Evolutionary conservation across 2,329 filamentous ascomycete genomes (phyloP), one percentile per base, ranked within the genome.

Genomic region (Thermothelomyces thermophilus): DNA sequence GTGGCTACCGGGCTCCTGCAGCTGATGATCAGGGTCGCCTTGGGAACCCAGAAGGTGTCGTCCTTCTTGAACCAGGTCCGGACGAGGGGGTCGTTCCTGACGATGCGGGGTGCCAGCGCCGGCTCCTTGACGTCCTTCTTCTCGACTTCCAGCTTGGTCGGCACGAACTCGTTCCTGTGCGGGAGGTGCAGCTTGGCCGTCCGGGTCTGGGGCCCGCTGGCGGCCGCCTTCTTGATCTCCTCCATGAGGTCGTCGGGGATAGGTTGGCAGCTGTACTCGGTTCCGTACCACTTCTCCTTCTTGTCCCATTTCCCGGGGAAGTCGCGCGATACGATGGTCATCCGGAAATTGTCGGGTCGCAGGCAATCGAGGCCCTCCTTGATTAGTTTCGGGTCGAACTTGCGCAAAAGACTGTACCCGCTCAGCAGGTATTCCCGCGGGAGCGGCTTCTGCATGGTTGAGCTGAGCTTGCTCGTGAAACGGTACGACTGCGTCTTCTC

Each of bases 21-120:
- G 58, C 84, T 88, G 56, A 95, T 80, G 57, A 90, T 80, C 16
- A 97, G 73, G 52, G 90, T 93, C 3, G 88, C 93, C 67, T 95
- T 95, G 8, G 93, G 93, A 9, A 97, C 93, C 90, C 91, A 97
- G 68, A 97, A 98, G 0, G 84, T 90, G 60, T 98, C 93, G 62
- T 98, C 93, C 70, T 97, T 97, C 74, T 98, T 98, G 74, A 84
- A 96, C 93, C 93, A 98, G 2, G 88, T 85, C 26, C 90, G 83
- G 1, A 87, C 83, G 30, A 82, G 72, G 5, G 83, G 76, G 58
- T 96, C 91, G 60, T 95, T 90, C 58, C 90, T 83, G 55, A 98
- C 84, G 20, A 98, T 74, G 53, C 83, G 85, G 0, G 93, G 93
- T 0, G 82, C 75, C 48, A 86, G 77, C 0, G 83, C 73, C 1